phyloP scores from a whole-genome alignment of 164 flowering plant genomes.

The Liquidambar formosana region DNA sequence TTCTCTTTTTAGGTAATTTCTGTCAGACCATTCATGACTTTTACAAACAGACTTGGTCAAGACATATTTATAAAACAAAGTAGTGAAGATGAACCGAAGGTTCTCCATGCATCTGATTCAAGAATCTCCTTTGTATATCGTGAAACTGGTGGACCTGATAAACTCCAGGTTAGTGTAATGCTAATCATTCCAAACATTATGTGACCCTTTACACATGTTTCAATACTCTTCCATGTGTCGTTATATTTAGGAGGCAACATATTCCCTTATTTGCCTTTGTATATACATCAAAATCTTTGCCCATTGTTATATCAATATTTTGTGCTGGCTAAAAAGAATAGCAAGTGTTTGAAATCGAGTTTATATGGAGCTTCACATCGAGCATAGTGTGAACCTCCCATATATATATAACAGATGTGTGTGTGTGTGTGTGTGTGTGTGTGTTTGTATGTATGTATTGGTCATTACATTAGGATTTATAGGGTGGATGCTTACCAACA shows the following conservation, averaged over 20 bases:
- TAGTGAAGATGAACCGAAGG: slow-evolving; percentile 74
- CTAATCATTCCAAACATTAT: background rate
- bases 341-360: background rate
- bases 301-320: background rate
- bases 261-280: background rate
- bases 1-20: slow-evolving; percentile 58
- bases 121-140: slow-evolving; percentile 70
- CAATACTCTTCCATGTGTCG: background rate
- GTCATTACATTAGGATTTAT: no score
- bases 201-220: background rate
- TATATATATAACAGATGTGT: no score
- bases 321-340: background rate
- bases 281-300: background rate
- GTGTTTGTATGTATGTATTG: no score
- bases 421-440: no score
- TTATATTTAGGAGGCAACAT: background rate
- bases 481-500: no score
- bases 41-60: slow-evolving; percentile 89
- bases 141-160: slow-evolving; percentile 46
- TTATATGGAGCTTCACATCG: background rate
- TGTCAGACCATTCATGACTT: slow-evolving; percentile 87
- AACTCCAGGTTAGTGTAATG: slow-evolving; percentile 67
- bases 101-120: slow-evolving; percentile 68
- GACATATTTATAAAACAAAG: slow-evolving; percentile 62
- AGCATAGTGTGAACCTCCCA: background rate